phyloP scores from a whole-genome alignment of 1,284 basidiomycete genomes.

The Waitea zeae region DNA sequence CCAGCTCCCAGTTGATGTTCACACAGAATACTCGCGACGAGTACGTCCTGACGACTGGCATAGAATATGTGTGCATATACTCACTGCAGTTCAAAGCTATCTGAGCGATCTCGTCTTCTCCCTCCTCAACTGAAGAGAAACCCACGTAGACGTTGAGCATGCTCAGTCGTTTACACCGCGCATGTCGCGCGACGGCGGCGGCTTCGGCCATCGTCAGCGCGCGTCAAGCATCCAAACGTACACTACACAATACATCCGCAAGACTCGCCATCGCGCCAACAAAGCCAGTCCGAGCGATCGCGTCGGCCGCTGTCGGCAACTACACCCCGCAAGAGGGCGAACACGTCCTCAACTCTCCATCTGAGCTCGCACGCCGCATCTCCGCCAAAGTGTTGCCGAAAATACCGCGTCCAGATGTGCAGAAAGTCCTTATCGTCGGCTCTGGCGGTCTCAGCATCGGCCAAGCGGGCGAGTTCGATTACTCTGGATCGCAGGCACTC shows the following conservation, averaged over 20 bases:
- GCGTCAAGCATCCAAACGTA: no score
- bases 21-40: not conserved
- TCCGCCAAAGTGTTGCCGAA: conserved; percentile 85
- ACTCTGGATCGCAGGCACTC: conserved; percentile 96
- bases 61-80: not conserved
- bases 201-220: no score
- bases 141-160: no score
- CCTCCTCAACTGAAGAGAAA: not conserved
- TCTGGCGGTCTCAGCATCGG: conserved; percentile 95
- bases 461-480: conserved; percentile 99
- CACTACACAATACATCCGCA: no score
- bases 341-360: conserved; percentile 80
- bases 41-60: not conserved
- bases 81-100: not conserved
- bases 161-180: no score
- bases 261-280: not conserved
- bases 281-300: not conserved
- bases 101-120: not conserved
- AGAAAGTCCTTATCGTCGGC: conserved; percentile 93
- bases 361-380: conserved; percentile 80
- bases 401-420: conserved; percentile 75
- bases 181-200: no score
- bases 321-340: conserved; percentile 55
- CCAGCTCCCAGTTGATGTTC: no score
- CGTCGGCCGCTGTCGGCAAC: not conserved